These are phyloP conservation scores for Elsinoe ampelina DNA, from an alignment of 2,329 filamentous ascomycete genomes.

Conservation along the genomic window DNA sequence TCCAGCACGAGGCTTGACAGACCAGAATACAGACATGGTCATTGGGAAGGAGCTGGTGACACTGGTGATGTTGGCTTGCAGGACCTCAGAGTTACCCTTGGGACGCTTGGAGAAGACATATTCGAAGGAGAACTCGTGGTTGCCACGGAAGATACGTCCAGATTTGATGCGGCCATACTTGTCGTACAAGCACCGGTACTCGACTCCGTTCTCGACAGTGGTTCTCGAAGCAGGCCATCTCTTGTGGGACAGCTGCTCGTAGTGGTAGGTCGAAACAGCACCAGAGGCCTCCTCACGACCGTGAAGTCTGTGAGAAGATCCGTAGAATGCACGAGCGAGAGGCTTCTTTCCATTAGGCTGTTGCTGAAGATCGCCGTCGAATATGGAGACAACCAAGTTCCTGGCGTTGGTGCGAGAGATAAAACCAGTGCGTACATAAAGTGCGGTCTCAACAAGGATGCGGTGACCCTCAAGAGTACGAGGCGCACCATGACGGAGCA, in stretches of 20 bases:
- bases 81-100: constrained; percentile 15
- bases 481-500: constrained; percentile 11
- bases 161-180: constrained; percentile 16
- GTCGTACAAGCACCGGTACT: constrained; percentile 13
- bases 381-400: constrained; percentile 13
- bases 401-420: constrained; percentile 12
- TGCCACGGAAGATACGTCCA: constrained; percentile 13
- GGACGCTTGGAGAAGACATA: constrained; percentile 16
- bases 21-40: constrained; percentile 15
- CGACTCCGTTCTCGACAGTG: constrained; percentile 10
- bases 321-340: constrained; percentile 13
- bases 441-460: constrained; percentile 15
- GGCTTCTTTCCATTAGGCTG: constrained; percentile 5
- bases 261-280: constrained; percentile 13
- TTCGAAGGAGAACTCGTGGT: constrained; percentile 15
- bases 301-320: constrained; percentile 13
- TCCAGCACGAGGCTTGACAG: constrained; percentile 16
- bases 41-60: constrained; percentile 2
- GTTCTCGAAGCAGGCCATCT: constrained; percentile 15
- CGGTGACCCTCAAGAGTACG: constrained; percentile 13
- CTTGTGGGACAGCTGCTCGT: constrained; percentile 11
- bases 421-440: constrained; percentile 15
- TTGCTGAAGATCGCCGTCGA: constrained; percentile 12
- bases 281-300: constrained; percentile 11
- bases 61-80: constrained; percentile 14